Evolutionary conservation across 768 basidiomycete genomes (phyloP).

Genomic region (Termitomyces bulborhizus): DNA sequence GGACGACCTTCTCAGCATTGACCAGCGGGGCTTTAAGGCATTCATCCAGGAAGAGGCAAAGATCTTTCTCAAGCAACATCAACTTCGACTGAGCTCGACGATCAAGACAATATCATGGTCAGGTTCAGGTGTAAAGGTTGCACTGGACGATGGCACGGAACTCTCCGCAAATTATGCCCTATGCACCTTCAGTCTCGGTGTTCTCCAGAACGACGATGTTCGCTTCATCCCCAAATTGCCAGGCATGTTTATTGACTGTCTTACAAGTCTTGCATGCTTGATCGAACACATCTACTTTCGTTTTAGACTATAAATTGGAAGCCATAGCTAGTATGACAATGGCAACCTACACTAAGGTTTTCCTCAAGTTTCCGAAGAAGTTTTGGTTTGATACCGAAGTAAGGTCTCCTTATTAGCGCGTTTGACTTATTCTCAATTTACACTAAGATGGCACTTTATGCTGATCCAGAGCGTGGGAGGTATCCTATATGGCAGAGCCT

Average conservation of each 20-base stretch:
- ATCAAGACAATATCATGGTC: constrained; percentile 44
- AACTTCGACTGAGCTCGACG: constrained; percentile 44
- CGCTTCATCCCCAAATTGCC: constrained; percentile 50
- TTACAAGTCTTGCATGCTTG: background rate
- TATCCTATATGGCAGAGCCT: constrained; percentile 68
- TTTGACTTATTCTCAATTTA: background rate
- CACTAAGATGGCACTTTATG: constrained; percentile 48
- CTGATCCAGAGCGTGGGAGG: constrained; percentile 49
- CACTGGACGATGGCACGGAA: constrained; percentile 33
- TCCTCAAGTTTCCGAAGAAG: constrained; percentile 53
- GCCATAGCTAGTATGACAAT: constrained; percentile 58
- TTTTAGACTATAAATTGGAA: constrained; percentile 47
- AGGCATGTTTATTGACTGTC: constrained; percentile 11
- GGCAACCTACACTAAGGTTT: constrained; percentile 67
- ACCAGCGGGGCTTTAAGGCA: constrained; percentile 57
- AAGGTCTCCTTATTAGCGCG: background rate
- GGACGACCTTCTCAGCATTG: constrained; percentile 46
- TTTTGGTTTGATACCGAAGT: constrained; percentile 48
- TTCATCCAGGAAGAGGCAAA: constrained; percentile 52
- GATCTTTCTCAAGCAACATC: constrained; percentile 41
- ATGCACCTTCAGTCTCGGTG: constrained; percentile 66
- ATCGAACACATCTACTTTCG: background rate
- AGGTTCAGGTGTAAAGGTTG: constrained; percentile 39
- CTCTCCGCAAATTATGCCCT: constrained; percentile 53
- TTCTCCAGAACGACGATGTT: constrained; percentile 60